Conservation (phyloP, 768 basidiomycete genomes). For the Phallus indusiatus region DNA sequence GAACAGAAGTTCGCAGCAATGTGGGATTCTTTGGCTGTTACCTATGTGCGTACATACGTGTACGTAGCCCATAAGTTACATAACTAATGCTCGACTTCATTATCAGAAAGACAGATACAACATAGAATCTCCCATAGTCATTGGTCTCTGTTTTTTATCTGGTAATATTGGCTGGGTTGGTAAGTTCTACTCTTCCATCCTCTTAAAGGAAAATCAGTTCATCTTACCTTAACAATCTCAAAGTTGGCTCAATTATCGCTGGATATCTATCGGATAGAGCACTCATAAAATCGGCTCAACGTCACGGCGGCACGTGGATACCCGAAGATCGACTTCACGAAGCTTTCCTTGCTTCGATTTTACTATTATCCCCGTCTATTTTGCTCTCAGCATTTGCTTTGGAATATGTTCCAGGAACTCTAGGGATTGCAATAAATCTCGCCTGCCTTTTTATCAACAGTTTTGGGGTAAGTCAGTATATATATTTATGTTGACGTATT, state of each 20-base stretch:
- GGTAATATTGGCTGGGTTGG: conserved; percentile 49
- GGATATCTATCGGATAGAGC: conserved; percentile 49
- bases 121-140: conserved; percentile 45
- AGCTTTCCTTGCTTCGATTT: conserved; percentile 32
- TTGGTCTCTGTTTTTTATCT: conserved; percentile 54
- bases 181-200: conserved; percentile 21
- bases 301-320: conserved; percentile 47
- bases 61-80: no score
- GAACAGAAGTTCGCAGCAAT: not conserved
- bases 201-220: not conserved
- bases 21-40: not conserved
- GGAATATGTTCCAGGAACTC: conserved; percentile 36
- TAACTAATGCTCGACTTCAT: not conserved
- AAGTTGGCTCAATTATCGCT: conserved; percentile 51
- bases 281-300: conserved; percentile 37
- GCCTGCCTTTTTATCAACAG: conserved; percentile 54
- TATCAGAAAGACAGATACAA: conserved; percentile 49
- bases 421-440: conserved; percentile 42
- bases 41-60: not conserved
- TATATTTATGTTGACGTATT: not conserved
- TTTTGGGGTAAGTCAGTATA: conserved; percentile 51
- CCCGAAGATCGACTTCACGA: conserved; percentile 62
- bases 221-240: not conserved
- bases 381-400: conserved; percentile 41
- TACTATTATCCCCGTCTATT: conserved; percentile 47